Evolutionary conservation across 2,329 filamentous ascomycete genomes (phyloP).

Genomic region (Hypoxylon sp.): DNA sequence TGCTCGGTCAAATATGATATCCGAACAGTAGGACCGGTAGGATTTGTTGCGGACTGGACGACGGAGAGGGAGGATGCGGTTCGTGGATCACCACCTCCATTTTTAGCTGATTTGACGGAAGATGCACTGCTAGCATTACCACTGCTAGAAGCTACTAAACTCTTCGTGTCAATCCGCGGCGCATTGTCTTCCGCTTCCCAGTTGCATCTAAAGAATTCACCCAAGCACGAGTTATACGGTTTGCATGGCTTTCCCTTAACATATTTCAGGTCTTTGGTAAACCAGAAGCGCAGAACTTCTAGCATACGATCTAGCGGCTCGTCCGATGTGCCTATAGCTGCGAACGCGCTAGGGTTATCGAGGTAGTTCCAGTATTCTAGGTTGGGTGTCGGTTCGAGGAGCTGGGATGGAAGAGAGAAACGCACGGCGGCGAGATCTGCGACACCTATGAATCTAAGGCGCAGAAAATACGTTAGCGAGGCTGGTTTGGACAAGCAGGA

Average conservation of each 20-base stretch:
- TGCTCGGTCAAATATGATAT: slow-evolving; percentile 97
- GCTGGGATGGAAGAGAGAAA: slow-evolving; percentile 94
- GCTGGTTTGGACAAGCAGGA: not conserved
- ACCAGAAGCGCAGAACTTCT: slow-evolving; percentile 96
- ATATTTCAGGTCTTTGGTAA: slow-evolving; percentile 99
- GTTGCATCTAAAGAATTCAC: slow-evolving; percentile 98
- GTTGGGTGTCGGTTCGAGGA: slow-evolving; percentile 96
- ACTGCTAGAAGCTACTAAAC: slow-evolving; percentile 53
- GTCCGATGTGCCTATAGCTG: slow-evolving; percentile 87
- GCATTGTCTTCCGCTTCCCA: slow-evolving; percentile 91
- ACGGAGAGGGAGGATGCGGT: slow-evolving; percentile 67
- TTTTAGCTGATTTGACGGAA: slow-evolving; percentile 63
- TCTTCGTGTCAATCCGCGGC: slow-evolving; percentile 72
- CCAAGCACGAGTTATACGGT: slow-evolving; percentile 96
- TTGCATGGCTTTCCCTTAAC: slow-evolving; percentile 99
- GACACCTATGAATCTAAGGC: slow-evolving; percentile 89
- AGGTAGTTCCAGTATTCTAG: slow-evolving; percentile 99
- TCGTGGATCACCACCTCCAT: slow-evolving; percentile 55
- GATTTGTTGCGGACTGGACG: slow-evolving; percentile 62
- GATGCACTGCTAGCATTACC: slow-evolving; percentile 62
- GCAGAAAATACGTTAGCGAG: slow-evolving; percentile 50
- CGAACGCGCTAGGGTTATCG: slow-evolving; percentile 92
- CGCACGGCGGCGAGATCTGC: slow-evolving; percentile 94
- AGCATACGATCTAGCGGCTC: slow-evolving; percentile 95
- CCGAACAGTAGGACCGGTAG: slow-evolving; percentile 71